A percentile compares a stretch with the other conserved stretches of the same genome.
phyloP scores from a whole-genome alignment of 2,329 filamentous ascomycete genomes.

The Neonectria hederae region DNA sequence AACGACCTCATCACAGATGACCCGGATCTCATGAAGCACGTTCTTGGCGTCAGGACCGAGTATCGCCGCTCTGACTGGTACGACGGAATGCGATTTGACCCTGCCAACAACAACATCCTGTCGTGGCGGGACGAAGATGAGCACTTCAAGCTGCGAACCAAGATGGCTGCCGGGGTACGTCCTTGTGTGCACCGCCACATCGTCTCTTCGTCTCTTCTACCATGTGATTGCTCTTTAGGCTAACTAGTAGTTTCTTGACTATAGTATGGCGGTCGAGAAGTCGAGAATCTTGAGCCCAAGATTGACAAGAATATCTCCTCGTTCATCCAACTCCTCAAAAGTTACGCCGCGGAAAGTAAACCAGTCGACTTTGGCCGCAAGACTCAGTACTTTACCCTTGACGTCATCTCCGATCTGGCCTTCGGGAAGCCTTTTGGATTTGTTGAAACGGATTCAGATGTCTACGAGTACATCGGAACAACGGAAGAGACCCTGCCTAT shows the following conservation, averaged over 20 bases:
- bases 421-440: conserved; percentile 60
- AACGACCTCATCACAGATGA: conserved; percentile 53
- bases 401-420: conserved; percentile 62
- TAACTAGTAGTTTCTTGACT: neutral
- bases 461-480: conserved; percentile 57
- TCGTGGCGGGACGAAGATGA: conserved; percentile 57
- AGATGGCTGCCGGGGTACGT: conserved; percentile 60
- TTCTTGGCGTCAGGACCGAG: conserved; percentile 46
- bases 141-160: conserved; percentile 54
- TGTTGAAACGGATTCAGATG: conserved; percentile 55
- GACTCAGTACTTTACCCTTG: conserved; percentile 61
- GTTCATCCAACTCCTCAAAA: conserved; percentile 49
- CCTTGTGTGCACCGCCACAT: neutral
- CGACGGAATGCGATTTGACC: conserved; percentile 61
- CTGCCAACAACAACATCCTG: conserved; percentile 60
- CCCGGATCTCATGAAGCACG: conserved; percentile 49
- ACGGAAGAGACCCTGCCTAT: conserved; percentile 53
- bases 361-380: conserved; percentile 55
- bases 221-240: neutral
- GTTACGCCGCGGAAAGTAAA: conserved; percentile 19
- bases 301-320: conserved; percentile 59
- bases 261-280: conserved; percentile 61
- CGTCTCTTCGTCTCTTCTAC: neutral
- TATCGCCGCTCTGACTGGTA: conserved; percentile 56
- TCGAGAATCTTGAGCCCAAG: conserved; percentile 56